Evolutionary conservation across 2,329 filamentous ascomycete species (phyloP), one percentile per base, ranked within the genome.

Genomic region (Pseudogymnoascus sp.): DNA sequence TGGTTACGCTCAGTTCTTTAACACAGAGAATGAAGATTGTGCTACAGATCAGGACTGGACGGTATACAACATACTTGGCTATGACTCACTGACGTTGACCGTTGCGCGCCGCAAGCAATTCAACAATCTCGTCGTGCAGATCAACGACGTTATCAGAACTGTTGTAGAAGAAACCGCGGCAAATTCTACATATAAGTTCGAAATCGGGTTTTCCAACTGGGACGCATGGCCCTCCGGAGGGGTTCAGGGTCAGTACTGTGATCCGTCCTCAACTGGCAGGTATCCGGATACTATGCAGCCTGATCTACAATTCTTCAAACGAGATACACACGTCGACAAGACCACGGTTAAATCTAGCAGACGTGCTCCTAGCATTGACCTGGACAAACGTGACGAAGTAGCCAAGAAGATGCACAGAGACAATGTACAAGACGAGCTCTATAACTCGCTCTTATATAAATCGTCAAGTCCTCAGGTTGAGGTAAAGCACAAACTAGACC

Each of bases 1-100:
- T 36, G 65, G 68, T 33, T 74, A 74, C 57, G 72, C 70, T 1
- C 69, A 58, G 5, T 74, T 71, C 66, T 74, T 74, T 67, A 69
- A 73, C 62, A 68, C 65, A 1, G 66, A 68, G 5, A 67, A 64
- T 50, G 65, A 67, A 14, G 63, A 66, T 20, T 71, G 69, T 63
- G 39, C 39, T 4, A 60, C 65, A 8, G 60, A 61, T 8, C 30
- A 66, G 8, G 57, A 63, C 16, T n/a, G 62, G 36, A 70, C 18
- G 18, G 18, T 18, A 18, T 18, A 66, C 9, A 63, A 65, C 20
- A 43, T 43, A 43, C 6, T 18, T 12, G 16, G 16, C n/a, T 9
- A 43, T 1, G 8, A 41, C 38, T 5, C 39, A 20, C n/a, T 43
- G 7, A 14, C 6, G 4, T 11, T 43, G 16, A 43, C 39, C 7